Conservation (phyloP, 768 basidiomycete genomes). For the Exidia glandulosa region DNA sequence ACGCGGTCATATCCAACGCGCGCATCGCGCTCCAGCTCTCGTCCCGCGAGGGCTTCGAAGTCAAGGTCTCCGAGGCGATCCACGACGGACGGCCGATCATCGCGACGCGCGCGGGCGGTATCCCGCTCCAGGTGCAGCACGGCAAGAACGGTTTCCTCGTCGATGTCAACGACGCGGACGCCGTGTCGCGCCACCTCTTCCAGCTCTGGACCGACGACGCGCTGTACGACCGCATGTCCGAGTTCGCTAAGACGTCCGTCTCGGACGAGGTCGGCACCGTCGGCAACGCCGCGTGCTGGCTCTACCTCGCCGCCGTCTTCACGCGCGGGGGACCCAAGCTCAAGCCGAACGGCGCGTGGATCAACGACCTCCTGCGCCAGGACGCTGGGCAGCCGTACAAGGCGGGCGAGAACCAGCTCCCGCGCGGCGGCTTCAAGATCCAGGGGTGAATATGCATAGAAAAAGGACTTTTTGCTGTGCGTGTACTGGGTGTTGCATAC, state of each 20-base stretch:
- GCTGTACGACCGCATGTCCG: constrained; percentile 38
- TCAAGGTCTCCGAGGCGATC: constrained; percentile 93
- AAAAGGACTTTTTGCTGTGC: not conserved
- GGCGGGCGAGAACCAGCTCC: constrained; percentile 59
- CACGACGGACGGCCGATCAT: constrained; percentile 83
- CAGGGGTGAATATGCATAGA: not conserved
- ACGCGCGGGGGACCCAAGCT: constrained; percentile 58
- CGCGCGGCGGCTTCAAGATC: constrained; percentile 37
- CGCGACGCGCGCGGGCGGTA: constrained; percentile 77
- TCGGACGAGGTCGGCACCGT: constrained; percentile 79
- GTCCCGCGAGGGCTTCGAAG: constrained; percentile 91
- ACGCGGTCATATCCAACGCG: constrained; percentile 79
- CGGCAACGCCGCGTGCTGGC: constrained; percentile 59
- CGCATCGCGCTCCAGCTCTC: constrained; percentile 87
- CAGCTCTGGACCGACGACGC: constrained; percentile 67
- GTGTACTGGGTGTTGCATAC: not conserved
- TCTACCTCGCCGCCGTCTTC: constrained; percentile 74
- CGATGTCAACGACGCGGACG: constrained; percentile 59
- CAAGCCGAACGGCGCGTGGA: constrained; percentile 71
- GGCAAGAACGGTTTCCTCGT: constrained; percentile 84
- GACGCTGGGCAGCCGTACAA: constrained; percentile 65
- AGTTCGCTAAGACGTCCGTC: constrained; percentile 64
- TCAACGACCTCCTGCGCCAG: constrained; percentile 69
- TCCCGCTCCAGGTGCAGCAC: constrained; percentile 82
- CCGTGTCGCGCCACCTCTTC: constrained; percentile 66